phyloP scores from a whole-genome alignment of 2,329 filamentous ascomycete genomes.

The Cercospora citrullina region DNA sequence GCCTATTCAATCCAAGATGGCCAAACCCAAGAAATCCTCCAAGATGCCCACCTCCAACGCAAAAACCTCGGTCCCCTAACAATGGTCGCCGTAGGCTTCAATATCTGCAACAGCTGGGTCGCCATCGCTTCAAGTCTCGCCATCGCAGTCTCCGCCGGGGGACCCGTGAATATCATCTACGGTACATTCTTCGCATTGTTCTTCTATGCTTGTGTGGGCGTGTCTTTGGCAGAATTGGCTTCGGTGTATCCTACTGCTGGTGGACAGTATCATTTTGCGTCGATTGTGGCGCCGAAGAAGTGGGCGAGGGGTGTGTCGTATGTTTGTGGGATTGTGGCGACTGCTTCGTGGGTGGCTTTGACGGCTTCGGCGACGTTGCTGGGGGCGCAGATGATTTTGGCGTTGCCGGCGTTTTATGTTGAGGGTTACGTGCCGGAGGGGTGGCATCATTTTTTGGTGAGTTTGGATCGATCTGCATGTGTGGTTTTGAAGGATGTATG shows the following conservation, averaged over 20 bases:
- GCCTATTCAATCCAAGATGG: not conserved
- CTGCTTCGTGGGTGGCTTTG: not conserved
- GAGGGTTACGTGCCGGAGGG: not conserved
- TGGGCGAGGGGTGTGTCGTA: not conserved
- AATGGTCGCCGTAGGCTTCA: not conserved
- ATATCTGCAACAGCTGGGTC: not conserved
- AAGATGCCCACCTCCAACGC: not conserved
- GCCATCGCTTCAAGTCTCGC: not conserved
- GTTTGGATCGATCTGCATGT: not conserved
- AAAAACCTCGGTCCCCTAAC: not conserved
- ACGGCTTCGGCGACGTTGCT: not conserved
- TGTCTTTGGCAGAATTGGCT: not conserved
- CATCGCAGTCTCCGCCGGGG: not conserved
- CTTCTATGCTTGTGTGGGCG: not conserved
- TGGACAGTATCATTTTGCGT: not conserved
- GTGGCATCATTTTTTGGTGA: not conserved
- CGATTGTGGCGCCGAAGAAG: not conserved
- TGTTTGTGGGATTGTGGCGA: not conserved
- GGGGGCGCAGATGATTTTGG: not conserved
- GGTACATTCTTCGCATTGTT: not conserved
- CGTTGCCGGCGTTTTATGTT: not conserved
- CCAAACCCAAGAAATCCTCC: not conserved
- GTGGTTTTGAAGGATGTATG: not conserved
- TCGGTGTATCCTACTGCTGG: not conserved
- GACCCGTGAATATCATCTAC: not conserved